These are phyloP conservation scores for Pleurotus djamor DNA, from an alignment of 768 basidiomycete species.

Conservation along the genomic window DNA sequence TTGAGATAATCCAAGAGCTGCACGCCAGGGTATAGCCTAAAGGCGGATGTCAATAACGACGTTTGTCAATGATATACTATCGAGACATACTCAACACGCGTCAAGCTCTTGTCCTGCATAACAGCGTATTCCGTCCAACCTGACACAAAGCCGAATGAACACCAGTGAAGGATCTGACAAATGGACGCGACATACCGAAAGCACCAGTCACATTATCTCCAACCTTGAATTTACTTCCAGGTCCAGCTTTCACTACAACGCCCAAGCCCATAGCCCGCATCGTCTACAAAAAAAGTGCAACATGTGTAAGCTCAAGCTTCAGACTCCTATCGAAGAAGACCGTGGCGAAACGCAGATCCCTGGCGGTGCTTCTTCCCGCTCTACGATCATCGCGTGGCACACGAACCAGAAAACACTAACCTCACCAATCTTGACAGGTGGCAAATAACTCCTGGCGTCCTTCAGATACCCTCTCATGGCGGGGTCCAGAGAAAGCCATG, in stretches of 20 bases:
- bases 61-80: neutral
- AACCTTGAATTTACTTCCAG: conserved; percentile 47
- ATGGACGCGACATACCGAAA: conserved; percentile 45
- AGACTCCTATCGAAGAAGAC: neutral
- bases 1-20: conserved; percentile 78
- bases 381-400: neutral
- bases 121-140: conserved; percentile 82
- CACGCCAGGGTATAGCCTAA: conserved; percentile 34
- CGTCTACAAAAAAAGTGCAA: neutral
- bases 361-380: neutral
- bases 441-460: conserved; percentile 68
- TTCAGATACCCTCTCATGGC: conserved; percentile 86
- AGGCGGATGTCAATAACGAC: neutral
- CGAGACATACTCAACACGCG: conserved; percentile 52
- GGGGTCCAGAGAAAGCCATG: conserved; percentile 82
- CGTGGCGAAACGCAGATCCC: neutral
- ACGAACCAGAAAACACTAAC: conserved; percentile 18
- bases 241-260: conserved; percentile 57
- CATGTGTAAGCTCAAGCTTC: neutral
- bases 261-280: conserved; percentile 77
- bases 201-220: conserved; percentile 71
- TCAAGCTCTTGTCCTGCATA: conserved; percentile 47
- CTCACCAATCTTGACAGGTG: conserved; percentile 71
- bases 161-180: too few species aligned
- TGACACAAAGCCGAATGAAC: conserved; percentile 17